Conservation (phyloP, 768 basidiomycete genomes). For the Lactarius vividus region DNA sequence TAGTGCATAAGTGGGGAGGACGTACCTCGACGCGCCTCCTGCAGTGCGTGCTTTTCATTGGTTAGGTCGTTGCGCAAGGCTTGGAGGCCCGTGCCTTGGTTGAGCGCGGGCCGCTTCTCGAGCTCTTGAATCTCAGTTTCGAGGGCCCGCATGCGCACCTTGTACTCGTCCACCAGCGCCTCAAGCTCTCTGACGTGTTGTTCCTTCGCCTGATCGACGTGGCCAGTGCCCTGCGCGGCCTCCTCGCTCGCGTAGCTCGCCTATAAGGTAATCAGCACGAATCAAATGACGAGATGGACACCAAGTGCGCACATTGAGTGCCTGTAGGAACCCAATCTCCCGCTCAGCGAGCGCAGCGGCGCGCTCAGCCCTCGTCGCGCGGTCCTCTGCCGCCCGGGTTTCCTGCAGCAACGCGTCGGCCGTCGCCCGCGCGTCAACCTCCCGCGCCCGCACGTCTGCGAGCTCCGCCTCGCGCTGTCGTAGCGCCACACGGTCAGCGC, state of each 20-base stretch:
- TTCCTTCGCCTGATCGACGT: conserved; percentile 39
- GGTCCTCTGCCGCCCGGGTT: conserved; percentile 41
- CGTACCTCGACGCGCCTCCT: conserved; percentile 43
- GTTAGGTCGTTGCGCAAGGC: conserved; percentile 43
- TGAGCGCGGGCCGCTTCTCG: conserved; percentile 36
- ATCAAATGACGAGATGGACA: neutral
- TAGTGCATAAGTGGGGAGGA: neutral
- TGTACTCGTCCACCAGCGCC: conserved; percentile 53
- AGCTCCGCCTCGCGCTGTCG: conserved; percentile 54
- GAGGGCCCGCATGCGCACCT: conserved; percentile 45
- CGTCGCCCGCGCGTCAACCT: conserved; percentile 37
- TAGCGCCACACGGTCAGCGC: conserved; percentile 52
- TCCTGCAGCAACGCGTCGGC: conserved; percentile 39
- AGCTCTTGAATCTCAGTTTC: conserved; percentile 48
- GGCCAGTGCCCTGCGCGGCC: conserved; percentile 33
- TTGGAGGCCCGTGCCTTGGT: conserved; percentile 33
- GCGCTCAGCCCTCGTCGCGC: conserved; percentile 39
- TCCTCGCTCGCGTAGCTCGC: conserved; percentile 66
- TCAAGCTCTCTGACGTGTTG: conserved; percentile 56
- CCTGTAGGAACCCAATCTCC: conserved; percentile 65
- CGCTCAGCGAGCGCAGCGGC: conserved; percentile 47
- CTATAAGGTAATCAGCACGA: conserved; percentile 34
- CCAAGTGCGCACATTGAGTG: conserved; percentile 53
- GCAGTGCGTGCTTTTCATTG: conserved; percentile 33
- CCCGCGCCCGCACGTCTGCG: conserved; percentile 18